phyloP scores from a whole-genome alignment of 441 rosid species.

The Rhodomyrtus psidioides region DNA sequence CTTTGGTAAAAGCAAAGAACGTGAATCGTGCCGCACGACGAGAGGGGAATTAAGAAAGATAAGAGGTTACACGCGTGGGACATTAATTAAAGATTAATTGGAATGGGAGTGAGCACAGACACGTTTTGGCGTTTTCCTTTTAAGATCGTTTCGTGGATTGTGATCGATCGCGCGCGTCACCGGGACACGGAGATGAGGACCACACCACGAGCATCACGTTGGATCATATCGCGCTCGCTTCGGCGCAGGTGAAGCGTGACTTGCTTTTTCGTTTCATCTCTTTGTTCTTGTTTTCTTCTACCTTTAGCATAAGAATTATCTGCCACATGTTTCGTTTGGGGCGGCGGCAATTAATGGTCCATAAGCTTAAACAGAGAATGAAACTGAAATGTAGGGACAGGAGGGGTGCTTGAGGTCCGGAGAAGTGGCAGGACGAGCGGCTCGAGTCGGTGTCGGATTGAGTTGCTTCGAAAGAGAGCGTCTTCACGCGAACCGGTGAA shows the following conservation, averaged over 20 bases:
- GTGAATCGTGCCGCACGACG: neutral
- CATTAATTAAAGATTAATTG: neutral
- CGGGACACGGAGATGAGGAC: neutral
- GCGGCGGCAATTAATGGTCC: too few relatives aligned
- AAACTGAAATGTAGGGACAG: neutral
- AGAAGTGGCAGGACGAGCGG: neutral
- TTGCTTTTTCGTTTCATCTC: neutral
- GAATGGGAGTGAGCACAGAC: neutral
- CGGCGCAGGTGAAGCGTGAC: neutral
- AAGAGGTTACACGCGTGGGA: neutral
- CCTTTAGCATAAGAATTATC: neutral
- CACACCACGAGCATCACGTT: neutral
- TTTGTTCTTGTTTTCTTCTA: neutral
- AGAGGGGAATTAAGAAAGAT: neutral
- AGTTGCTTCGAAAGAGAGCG: neutral
- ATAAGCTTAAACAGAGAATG: neutral
- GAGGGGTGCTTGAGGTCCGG: neutral
- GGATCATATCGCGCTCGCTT: neutral
- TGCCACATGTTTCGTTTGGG: neutral
- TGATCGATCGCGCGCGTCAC: neutral
- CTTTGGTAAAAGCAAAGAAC: neutral
- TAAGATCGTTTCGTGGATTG: neutral
- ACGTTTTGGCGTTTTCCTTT: neutral
- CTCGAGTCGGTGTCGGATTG: neutral
- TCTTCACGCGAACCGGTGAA: neutral